Conservation (phyloP, 805 yeast species). For the Kockiozyma suomiensis region DNA sequence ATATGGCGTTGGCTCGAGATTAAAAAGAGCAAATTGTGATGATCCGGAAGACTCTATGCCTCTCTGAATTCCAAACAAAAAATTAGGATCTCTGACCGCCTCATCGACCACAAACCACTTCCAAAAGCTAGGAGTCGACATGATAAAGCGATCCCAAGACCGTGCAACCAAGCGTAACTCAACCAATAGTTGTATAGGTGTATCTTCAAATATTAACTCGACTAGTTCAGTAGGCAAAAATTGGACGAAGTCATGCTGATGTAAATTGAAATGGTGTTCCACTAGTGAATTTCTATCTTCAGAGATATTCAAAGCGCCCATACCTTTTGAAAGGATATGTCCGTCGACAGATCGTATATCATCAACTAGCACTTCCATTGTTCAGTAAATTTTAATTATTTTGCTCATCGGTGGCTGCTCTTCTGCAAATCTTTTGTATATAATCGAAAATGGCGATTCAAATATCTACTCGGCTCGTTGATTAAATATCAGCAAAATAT, state of each 20-base stretch:
- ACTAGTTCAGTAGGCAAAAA: not conserved
- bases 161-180: constrained; percentile 2
- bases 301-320: not conserved
- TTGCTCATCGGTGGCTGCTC: too few species aligned
- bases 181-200: constrained; percentile 10
- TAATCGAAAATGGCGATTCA: too few species aligned
- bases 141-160: constrained; percentile 8
- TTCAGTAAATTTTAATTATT: too few species aligned
- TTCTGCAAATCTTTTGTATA: too few species aligned
- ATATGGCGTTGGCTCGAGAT: constrained; percentile 7
- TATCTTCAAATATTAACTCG: not conserved
- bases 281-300: not conserved
- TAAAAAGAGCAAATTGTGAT: not conserved
- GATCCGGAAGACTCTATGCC: not conserved
- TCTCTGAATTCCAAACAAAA: not conserved
- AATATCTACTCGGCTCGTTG: too few species aligned
- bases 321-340: not conserved
- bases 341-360: too few species aligned
- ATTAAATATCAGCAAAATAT: too few species aligned
- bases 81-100: not conserved
- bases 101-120: not conserved
- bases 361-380: too few species aligned
- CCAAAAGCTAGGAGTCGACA: constrained; percentile 2
- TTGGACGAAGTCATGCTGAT: not conserved
- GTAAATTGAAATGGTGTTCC: not conserved